A percentile compares a stretch with the other conserved stretches of the same genome.
Evolutionary conservation across 352 stramenopile species (phyloP).

Genomic region (Aphanomyces cochlioides): DNA sequence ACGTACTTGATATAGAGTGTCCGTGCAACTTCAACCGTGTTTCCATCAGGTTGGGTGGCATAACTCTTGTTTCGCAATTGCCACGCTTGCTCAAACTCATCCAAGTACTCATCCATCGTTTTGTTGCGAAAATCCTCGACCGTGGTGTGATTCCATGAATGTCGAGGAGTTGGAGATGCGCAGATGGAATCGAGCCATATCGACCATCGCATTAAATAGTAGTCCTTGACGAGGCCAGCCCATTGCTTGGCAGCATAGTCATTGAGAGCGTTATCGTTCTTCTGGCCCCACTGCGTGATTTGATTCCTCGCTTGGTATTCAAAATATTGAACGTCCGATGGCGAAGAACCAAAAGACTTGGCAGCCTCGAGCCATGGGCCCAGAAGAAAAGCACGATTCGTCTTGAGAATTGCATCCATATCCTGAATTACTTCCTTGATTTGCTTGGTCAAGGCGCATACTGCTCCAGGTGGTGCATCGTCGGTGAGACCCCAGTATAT

Average conservation of each 20-base stretch:
- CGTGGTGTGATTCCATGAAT: conserved; percentile 39
- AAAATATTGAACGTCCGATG: conserved; percentile 44
- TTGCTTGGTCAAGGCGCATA: conserved; percentile 44
- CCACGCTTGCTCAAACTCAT: conserved; percentile 70
- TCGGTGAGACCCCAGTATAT: conserved; percentile 45
- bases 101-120: conserved; percentile 42
- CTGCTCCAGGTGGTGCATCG: conserved; percentile 29
- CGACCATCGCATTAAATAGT: conserved; percentile 64
- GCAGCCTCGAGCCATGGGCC: conserved; percentile 68
- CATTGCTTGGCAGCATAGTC: conserved; percentile 79
- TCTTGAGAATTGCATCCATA: conserved; percentile 62
- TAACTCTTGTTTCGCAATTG: conserved; percentile 37
- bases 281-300: conserved; percentile 58
- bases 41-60: background rate
- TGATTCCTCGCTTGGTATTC: conserved; percentile 79
- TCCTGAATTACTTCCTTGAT: conserved; percentile 51
- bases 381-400: conserved; percentile 64
- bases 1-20: conserved; percentile 15
- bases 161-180: conserved; percentile 51
- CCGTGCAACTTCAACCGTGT: conserved; percentile 6
- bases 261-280: conserved; percentile 43
- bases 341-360: conserved; percentile 36
- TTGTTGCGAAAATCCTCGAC: conserved; percentile 22
- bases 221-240: conserved; percentile 57
- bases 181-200: conserved; percentile 71